A percentile compares a stretch with the other conserved stretches of the same genome.
Evolutionary conservation across 2,329 filamentous ascomycete species (phyloP).

Genomic region (Seiridium unicorne): DNA sequence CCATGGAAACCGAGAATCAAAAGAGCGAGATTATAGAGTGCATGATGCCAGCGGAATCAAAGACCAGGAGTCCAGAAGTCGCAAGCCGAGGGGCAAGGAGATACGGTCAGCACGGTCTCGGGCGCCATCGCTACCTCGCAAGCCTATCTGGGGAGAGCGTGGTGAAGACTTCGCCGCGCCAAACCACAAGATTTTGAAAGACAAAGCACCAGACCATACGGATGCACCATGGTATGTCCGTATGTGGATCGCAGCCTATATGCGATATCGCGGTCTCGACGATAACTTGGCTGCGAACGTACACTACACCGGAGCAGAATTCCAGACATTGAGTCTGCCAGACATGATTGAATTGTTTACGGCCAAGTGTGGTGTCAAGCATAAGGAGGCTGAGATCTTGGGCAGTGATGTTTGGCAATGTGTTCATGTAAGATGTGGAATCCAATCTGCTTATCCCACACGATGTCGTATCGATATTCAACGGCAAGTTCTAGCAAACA

Average conservation of each 20-base stretch:
- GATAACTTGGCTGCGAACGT: neutral
- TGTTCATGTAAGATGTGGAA: neutral
- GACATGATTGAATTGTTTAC: conserved; percentile 1
- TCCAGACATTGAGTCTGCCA: neutral
- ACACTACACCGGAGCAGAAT: conserved; percentile 6
- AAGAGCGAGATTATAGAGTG: neutral
- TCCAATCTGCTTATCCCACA: no score
- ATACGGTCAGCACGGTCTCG: neutral
- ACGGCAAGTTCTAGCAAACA: no score
- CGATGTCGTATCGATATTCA: no score
- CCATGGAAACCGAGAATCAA: neutral
- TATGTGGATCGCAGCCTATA: conserved; percentile 7
- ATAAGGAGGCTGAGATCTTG: neutral
- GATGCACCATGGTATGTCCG: conserved; percentile 8
- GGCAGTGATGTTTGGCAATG: conserved; percentile 1
- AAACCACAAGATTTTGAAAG: neutral
- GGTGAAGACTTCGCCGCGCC: neutral
- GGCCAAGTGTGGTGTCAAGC: neutral
- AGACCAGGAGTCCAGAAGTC: neutral
- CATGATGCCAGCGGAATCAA: neutral
- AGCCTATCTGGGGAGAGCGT: conserved; percentile 1
- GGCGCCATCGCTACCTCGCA: neutral
- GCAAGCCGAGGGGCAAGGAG: neutral
- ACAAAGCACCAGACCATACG: conserved; percentile 1
- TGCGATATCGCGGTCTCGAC: conserved; percentile 8